These are phyloP conservation scores for Phytopythium helicoides DNA, from an alignment of 352 stramenopile genomes.

Conservation along the genomic window DNA sequence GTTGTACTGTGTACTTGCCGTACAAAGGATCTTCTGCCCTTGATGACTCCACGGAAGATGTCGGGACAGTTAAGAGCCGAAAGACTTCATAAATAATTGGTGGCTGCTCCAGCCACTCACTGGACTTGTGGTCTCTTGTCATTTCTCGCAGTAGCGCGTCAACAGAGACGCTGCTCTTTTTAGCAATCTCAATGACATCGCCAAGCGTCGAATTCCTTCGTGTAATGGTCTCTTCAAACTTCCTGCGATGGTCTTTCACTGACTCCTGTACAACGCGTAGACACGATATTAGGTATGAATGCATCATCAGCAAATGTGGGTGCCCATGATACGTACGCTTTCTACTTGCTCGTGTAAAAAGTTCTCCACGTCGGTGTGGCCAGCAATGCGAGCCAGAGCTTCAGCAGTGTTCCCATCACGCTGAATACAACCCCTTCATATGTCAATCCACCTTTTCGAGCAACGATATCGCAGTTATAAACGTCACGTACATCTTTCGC, in stretches of 20 bases:
- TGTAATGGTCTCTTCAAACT: slow-evolving; percentile 79
- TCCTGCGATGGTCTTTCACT: slow-evolving; percentile 78
- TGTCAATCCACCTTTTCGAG: no score
- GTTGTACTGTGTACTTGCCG: slow-evolving; percentile 77
- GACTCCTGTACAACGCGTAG: slow-evolving; percentile 65
- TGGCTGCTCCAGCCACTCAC: slow-evolving; percentile 69
- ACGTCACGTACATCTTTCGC: slow-evolving; percentile 70
- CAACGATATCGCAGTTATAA: no score
- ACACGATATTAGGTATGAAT: no score
- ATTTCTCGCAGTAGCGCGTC: slow-evolving; percentile 81
- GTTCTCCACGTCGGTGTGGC: slow-evolving; percentile 72
- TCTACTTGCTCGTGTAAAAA: slow-evolving; percentile 77
- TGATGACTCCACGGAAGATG: slow-evolving; percentile 28
- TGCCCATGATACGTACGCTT: slow-evolving; percentile 79
- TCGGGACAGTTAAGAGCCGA: slow-evolving; percentile 51
- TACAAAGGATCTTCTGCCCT: slow-evolving; percentile 59
- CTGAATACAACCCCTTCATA: slow-evolving; percentile 28
- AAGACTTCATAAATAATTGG: slow-evolving; percentile 85
- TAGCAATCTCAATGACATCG: slow-evolving; percentile 64
- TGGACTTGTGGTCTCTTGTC: slow-evolving; percentile 66
- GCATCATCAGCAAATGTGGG: background rate
- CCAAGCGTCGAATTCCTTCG: slow-evolving; percentile 53
- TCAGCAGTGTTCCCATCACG: slow-evolving; percentile 78
- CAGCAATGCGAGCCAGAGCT: slow-evolving; percentile 50
- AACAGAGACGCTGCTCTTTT: slow-evolving; percentile 62